phyloP scores from a whole-genome alignment of 1,284 basidiomycete species.

The Malassezia equina region DNA sequence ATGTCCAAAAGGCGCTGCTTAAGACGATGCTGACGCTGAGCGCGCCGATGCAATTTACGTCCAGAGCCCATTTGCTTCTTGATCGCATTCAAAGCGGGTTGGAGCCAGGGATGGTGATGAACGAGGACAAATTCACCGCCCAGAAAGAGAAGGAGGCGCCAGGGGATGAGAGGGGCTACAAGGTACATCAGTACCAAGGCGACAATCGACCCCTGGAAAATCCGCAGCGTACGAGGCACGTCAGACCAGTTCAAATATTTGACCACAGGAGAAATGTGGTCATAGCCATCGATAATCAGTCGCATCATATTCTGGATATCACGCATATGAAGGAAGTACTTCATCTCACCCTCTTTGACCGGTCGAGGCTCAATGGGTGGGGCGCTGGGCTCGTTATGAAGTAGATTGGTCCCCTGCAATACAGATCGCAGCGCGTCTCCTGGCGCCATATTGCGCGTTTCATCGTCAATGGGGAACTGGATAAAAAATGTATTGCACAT shows the following conservation, averaged over 20 bases:
- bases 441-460: conserved; percentile 21
- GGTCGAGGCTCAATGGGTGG: conserved; percentile 36
- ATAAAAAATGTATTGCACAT: conserved; percentile 21
- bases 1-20: conserved; percentile 13
- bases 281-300: conserved; percentile 44
- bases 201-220: conserved; percentile 38
- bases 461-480: conserved; percentile 19
- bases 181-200: conserved; percentile 36
- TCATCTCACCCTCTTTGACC: conserved; percentile 39
- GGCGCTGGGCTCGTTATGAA: conserved; percentile 21
- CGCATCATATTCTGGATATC: conserved; percentile 49
- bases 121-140: conserved; percentile 43
- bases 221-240: conserved; percentile 34
- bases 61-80: conserved; percentile 10
- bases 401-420: conserved; percentile 13
- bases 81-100: conserved; percentile 33
- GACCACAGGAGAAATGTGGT: conserved; percentile 35
- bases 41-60: conserved; percentile 8
- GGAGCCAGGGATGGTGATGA: conserved; percentile 42
- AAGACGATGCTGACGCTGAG: conserved; percentile 24
- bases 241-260: conserved; percentile 47
- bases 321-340: conserved; percentile 44
- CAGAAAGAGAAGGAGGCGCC: conserved; percentile 33
- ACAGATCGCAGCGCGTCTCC: conserved; percentile 12
- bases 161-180: conserved; percentile 37